Evolutionary conservation across 805 yeast species (phyloP), one percentile per base, ranked within the genome.

Genomic region (Zygotorulaspora chibaensis): DNA sequence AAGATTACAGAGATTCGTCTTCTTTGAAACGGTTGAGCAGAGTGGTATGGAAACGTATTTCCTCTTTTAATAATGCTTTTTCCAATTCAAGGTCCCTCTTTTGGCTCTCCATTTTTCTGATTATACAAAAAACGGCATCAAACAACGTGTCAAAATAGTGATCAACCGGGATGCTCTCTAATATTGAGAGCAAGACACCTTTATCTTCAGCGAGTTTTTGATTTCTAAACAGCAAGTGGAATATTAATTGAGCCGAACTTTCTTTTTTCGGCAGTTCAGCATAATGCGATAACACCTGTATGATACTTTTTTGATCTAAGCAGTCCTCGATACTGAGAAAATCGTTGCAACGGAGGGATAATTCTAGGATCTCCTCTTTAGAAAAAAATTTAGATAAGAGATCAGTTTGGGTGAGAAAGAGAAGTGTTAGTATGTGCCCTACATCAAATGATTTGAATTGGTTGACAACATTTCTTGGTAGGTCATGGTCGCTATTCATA

Each of bases 51-150:
- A 38, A 43, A 35, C 40, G 36, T 12, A 55, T 39, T 37, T 60
- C 57, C 31, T 45, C 42, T 42, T 55, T 62, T 8, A 59, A 41
- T 8, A 62, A 31, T 20, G 54, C 56, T 38, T 63, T 63, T 18
- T 48, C 42, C 9, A 62, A 29, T 18, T 54, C 53, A 12, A 46
- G 38, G 3, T 48, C 48, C 25, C 43, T 42, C 2, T 27, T 40
- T 6, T 28, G 36, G 8, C 35, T 35, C 8, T 53, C 54, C 2
- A 42, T 23, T 27, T 47, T 51, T 16, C 39, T 47, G 18, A 58
- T 8, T 5, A 58, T 35, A 3, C 47, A 48, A 23, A 42, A 42
- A 2, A 63, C 18, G n/a, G 55, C 36, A 10, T 50, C 48, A 8
- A 48, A 42, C 12, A 61, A 16, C 5, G 50, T 29, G 12, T 33